These are phyloP conservation scores for Cryptococcus maquisensis DNA, from an alignment of 1,284 basidiomycete species.

Conservation along the genomic window DNA sequence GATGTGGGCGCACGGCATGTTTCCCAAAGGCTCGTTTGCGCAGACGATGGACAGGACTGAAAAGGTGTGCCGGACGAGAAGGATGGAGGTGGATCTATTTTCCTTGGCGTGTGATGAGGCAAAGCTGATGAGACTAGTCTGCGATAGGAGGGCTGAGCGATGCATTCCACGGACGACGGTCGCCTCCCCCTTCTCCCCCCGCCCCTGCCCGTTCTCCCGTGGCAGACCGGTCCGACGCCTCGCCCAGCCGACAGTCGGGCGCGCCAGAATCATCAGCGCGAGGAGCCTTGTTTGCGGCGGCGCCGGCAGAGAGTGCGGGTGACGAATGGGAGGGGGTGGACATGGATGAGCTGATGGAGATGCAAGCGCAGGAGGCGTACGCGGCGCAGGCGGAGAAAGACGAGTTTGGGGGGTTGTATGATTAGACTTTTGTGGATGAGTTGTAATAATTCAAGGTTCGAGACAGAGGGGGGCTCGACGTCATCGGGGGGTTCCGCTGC, in stretches of 20 bases:
- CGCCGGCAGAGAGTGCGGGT: constrained; percentile 53
- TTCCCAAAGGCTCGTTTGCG: constrained; percentile 75
- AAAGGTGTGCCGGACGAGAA: constrained; percentile 73
- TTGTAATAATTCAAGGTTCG: no score
- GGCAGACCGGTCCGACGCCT: background rate
- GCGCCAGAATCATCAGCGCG: constrained; percentile 16
- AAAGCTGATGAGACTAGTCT: constrained; percentile 36
- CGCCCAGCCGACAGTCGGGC: constrained; percentile 3
- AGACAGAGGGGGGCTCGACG: no score
- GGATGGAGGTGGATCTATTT: constrained; percentile 66
- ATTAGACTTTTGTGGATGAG: background rate
- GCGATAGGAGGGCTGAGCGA: constrained; percentile 50
- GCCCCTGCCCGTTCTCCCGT: constrained; percentile 1
- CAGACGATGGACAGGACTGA: constrained; percentile 79
- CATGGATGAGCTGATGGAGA: constrained; percentile 58
- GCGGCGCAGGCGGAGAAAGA: constrained; percentile 5
- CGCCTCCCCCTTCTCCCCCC: constrained; percentile 12
- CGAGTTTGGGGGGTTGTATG: constrained; percentile 19
- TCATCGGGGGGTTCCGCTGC: no score
- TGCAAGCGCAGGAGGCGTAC: constrained; percentile 57
- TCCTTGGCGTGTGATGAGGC: background rate
- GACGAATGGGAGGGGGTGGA: constrained; percentile 15
- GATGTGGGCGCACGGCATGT: constrained; percentile 87
- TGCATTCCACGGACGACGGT: constrained; percentile 55
- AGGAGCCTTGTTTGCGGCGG: constrained; percentile 46